Conservation (phyloP, 2,329 filamentous ascomycete genomes). For the Alternaria ethzedia region DNA sequence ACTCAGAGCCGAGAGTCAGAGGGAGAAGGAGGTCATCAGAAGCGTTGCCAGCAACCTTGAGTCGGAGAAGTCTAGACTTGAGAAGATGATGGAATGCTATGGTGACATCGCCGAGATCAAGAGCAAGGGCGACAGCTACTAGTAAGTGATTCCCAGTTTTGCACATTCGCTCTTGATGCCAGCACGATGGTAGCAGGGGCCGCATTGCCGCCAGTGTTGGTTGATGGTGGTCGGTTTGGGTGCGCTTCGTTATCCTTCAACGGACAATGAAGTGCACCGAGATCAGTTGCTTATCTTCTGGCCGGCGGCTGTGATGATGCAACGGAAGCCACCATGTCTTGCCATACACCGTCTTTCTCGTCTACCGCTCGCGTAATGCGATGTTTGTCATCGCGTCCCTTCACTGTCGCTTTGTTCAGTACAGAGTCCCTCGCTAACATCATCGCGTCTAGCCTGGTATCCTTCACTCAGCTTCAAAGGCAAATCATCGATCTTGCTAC, state of each 20-base stretch:
- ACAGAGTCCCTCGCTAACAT: slow-evolving; percentile 2
- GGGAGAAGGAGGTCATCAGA: slow-evolving; percentile 47
- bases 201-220: background rate
- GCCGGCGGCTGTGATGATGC: background rate
- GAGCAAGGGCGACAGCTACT: slow-evolving; percentile 52
- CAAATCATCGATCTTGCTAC: slow-evolving; percentile 60
- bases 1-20: slow-evolving; percentile 42
- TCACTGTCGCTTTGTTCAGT: background rate
- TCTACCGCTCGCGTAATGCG: slow-evolving; percentile 10
- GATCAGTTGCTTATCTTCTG: slow-evolving; percentile 18
- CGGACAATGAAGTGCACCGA: slow-evolving; percentile 13
- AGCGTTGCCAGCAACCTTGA: slow-evolving; percentile 50
- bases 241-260: slow-evolving; percentile 7
- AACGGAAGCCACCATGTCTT: slow-evolving; percentile 15
- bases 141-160: slow-evolving; percentile 49
- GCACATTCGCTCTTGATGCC: slow-evolving; percentile 20
- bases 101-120: slow-evolving; percentile 52
- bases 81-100: slow-evolving; percentile 53
- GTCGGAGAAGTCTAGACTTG: slow-evolving; percentile 50
- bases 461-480: slow-evolving; percentile 59
- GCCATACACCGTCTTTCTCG: slow-evolving; percentile 15
- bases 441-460: slow-evolving; percentile 52
- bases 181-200: background rate
- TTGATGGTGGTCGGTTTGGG: slow-evolving; percentile 2
- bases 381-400: background rate